Percentiles rank a stretch among this genome's conserved stretches.
These are phyloP conservation scores for Trichomonascaceae sp. DNA, from an alignment of 1,139 yeast genomes.

Conservation along the genomic window DNA sequence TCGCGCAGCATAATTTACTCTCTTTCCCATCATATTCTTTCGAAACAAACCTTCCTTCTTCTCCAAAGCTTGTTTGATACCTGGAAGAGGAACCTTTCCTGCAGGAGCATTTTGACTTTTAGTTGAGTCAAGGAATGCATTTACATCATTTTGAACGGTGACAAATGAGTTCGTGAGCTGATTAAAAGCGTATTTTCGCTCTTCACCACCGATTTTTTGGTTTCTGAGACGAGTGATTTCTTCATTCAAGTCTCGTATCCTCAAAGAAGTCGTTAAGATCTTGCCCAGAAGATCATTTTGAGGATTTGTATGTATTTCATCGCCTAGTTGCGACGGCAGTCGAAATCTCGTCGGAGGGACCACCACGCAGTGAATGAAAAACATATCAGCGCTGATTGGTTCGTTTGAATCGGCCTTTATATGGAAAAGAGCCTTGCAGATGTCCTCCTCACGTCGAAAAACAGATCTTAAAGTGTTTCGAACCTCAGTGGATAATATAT, in stretches of 20 bases:
- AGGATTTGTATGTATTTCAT: conserved; percentile 88
- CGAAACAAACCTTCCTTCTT: conserved; percentile 98
- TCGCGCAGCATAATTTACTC: conserved; percentile 98
- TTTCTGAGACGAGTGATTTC: conserved; percentile 40
- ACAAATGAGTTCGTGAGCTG: conserved; percentile 94
- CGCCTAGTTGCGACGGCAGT: conserved; percentile 94
- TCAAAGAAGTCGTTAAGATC: conserved; percentile 69
- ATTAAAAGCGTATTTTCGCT: conserved; percentile 72
- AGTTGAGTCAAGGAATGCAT: conserved; percentile 86
- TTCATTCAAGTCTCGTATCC: conserved; percentile 84
- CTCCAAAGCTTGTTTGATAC: conserved; percentile 95
- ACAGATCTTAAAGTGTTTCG: conserved; percentile 70
- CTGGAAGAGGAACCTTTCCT: conserved; percentile 77
- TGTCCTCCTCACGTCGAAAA: conserved; percentile 54
- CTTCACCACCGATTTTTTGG: conserved; percentile 63
- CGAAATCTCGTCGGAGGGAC: conserved; percentile 98
- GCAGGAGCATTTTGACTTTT: conserved; percentile 67
- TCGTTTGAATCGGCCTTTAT: conserved; percentile 59
- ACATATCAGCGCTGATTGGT: conserved; percentile 70
- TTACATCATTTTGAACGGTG: conserved; percentile 89
- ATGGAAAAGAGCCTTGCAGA: conserved; percentile 53
- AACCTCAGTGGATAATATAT: conserved; percentile 80
- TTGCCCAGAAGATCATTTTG: conserved; percentile 84
- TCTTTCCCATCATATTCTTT: conserved; percentile 99
- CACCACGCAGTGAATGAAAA: conserved; percentile 77